Conservation (phyloP, 2,329 filamentous ascomycete species). For the Sporothrix brunneoviolacea region DNA sequence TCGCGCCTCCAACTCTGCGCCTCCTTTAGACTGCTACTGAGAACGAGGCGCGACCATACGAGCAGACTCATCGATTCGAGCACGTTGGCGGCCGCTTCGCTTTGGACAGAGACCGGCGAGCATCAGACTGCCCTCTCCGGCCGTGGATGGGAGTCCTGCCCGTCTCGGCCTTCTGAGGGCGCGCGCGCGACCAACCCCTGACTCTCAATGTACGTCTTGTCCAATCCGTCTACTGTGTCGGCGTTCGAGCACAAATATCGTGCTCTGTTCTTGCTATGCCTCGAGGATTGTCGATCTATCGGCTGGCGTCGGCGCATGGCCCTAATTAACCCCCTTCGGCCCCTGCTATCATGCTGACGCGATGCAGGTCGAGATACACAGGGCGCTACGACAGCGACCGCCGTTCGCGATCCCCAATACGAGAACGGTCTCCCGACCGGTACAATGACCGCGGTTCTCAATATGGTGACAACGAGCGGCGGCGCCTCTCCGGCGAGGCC, state of each 20-base stretch:
- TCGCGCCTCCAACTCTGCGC: neutral
- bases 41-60: neutral
- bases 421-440: constrained; percentile 64
- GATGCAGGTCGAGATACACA: constrained; percentile 46
- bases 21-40: neutral
- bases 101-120: neutral
- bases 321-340: neutral
- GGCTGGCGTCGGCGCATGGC: too few relatives aligned
- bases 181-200: neutral
- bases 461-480: constrained; percentile 59
- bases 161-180: constrained; percentile 2
- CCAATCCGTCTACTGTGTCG: neutral
- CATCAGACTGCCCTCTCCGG: neutral
- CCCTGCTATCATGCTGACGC: constrained; percentile 6
- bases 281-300: neutral
- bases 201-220: constrained; percentile 11
- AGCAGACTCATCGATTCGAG: neutral
- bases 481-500: constrained; percentile 57
- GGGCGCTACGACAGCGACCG: constrained; percentile 58
- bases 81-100: neutral
- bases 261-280: neutral
- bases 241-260: too few relatives aligned
- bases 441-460: constrained; percentile 48
- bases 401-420: constrained; percentile 53
- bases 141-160: constrained; percentile 9